Conservation (phyloP, 257 asterid species). For the Lycium barbarum region DNA sequence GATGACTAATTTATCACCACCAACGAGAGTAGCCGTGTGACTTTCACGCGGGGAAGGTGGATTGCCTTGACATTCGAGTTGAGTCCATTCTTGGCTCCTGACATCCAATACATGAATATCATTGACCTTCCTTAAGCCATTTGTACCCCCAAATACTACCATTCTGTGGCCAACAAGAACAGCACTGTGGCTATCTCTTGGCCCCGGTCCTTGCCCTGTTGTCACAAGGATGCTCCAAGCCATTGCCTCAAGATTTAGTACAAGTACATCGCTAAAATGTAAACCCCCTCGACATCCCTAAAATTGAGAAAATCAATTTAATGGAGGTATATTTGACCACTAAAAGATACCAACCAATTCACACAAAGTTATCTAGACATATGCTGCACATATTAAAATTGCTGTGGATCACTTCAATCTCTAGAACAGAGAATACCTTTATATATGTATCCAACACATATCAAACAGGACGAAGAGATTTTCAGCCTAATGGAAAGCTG, state of each 20-base stretch:
- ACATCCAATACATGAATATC: slow-evolving; percentile 79
- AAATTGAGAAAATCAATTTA: neutral
- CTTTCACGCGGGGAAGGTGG: slow-evolving; percentile 90
- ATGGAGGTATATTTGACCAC: neutral
- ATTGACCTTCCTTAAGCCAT: slow-evolving; percentile 82
- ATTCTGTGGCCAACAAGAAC: slow-evolving; percentile 69
- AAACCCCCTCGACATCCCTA: slow-evolving; percentile 95
- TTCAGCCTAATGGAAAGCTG: neutral
- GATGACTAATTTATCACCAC: slow-evolving; percentile 63
- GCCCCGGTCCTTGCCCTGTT: slow-evolving; percentile 83
- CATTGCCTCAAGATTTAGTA: slow-evolving; percentile 71
- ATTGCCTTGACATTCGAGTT: slow-evolving; percentile 69
- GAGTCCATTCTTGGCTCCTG: slow-evolving; percentile 68
- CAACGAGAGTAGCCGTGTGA: slow-evolving; percentile 71
- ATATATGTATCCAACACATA: neutral
- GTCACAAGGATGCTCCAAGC: slow-evolving; percentile 76
- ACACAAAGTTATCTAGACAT: neutral
- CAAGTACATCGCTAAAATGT: slow-evolving; percentile 90
- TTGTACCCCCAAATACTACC: slow-evolving; percentile 90
- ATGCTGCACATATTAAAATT: slow-evolving; percentile 4
- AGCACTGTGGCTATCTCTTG: slow-evolving; percentile 89
- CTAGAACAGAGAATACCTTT: neutral
- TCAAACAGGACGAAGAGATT: neutral
- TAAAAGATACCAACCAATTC: neutral
- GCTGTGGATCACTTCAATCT: neutral